Evolutionary conservation across 2,329 filamentous ascomycete species (phyloP).

Genomic region (Coniochaeta ligniaria): DNA sequence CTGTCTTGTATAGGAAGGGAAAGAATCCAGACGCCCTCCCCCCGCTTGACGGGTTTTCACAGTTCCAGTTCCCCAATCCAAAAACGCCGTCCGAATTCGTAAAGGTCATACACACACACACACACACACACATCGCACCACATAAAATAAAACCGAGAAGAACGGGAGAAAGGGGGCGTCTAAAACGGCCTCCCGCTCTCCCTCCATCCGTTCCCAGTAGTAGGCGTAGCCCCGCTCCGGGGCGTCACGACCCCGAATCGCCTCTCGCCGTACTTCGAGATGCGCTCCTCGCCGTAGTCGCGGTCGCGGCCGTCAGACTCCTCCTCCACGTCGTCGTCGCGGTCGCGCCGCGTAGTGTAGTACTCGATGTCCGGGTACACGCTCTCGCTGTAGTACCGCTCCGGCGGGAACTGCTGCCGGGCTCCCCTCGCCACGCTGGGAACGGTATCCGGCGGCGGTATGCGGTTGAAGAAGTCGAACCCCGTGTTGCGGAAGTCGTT

Average conservation of each 20-base stretch:
- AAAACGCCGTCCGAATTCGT: background rate
- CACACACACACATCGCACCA: background rate
- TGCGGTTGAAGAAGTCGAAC: slow-evolving; percentile 1
- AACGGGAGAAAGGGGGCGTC: background rate
- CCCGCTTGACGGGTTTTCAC: background rate
- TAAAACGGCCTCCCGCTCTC: slow-evolving; percentile 15
- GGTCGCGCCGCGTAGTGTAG: background rate
- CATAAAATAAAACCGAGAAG: background rate
- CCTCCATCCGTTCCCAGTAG: slow-evolving; percentile 9
- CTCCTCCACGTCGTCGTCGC: slow-evolving; percentile 1
- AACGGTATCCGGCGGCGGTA: slow-evolving; percentile 4
- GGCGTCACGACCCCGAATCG: slow-evolving; percentile 17
- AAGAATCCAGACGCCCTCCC: background rate
- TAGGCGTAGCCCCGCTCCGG: slow-evolving; percentile 13
- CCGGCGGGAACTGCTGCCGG: slow-evolving; percentile 7
- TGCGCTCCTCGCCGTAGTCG: slow-evolving; percentile 17
- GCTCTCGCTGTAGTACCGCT: slow-evolving; percentile 18
- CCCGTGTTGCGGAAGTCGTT: slow-evolving; percentile 1
- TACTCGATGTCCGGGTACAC: slow-evolving; percentile 17
- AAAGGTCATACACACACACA: background rate
- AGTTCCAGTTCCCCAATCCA: background rate
- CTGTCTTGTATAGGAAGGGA: background rate
- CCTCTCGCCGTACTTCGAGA: slow-evolving; percentile 17
- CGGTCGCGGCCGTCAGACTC: too few relatives aligned
- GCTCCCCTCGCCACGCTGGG: slow-evolving; percentile 2